phyloP scores from a whole-genome alignment of 1,284 basidiomycete species.

The Rhizoctonia solani region DNA sequence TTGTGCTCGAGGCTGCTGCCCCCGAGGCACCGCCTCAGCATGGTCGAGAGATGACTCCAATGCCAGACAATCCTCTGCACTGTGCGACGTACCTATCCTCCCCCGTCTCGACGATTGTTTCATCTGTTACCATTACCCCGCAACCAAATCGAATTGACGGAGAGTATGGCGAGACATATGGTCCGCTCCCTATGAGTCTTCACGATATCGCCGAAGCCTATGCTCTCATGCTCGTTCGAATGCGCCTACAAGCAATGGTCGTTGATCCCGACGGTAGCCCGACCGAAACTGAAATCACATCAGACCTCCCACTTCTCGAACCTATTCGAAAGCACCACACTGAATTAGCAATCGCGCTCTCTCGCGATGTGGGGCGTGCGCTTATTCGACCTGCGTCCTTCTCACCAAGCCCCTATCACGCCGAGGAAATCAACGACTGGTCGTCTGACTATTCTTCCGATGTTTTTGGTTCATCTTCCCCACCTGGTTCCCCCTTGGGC shows the following conservation, averaged over 20 bases:
- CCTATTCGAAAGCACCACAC: conserved; percentile 59
- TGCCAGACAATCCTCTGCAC: conserved; percentile 66
- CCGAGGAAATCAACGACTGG: conserved; percentile 5
- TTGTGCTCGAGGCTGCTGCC: not conserved
- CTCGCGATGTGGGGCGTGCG: conserved; percentile 28
- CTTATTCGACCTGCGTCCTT: conserved; percentile 21
- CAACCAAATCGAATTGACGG: conserved; percentile 39
- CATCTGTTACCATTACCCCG: conserved; percentile 44
- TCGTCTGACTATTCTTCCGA: conserved; percentile 23
- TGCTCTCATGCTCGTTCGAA: conserved; percentile 63
- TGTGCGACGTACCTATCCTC: conserved; percentile 63
- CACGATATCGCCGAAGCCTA: conserved; percentile 71
- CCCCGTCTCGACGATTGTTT: conserved; percentile 62
- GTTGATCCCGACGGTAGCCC: conserved; percentile 1
- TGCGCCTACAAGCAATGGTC: conserved; percentile 49
- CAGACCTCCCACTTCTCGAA: conserved; percentile 41
- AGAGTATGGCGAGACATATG: conserved; percentile 3
- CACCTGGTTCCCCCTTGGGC: conserved; percentile 51
- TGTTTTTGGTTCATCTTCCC: conserved; percentile 15
- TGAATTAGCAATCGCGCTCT: conserved; percentile 17
- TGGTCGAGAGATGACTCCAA: conserved; percentile 67
- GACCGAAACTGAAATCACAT: conserved; percentile 6
- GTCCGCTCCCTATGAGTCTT: conserved; percentile 44
- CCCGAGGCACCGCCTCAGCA: conserved; percentile 46
- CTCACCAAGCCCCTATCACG: conserved; percentile 7